A percentile compares a stretch with the other conserved stretches of the same genome.
These are phyloP conservation scores for Metschnikowia rubicola DNA, from an alignment of 805 yeast genomes.

Conservation along the genomic window DNA sequence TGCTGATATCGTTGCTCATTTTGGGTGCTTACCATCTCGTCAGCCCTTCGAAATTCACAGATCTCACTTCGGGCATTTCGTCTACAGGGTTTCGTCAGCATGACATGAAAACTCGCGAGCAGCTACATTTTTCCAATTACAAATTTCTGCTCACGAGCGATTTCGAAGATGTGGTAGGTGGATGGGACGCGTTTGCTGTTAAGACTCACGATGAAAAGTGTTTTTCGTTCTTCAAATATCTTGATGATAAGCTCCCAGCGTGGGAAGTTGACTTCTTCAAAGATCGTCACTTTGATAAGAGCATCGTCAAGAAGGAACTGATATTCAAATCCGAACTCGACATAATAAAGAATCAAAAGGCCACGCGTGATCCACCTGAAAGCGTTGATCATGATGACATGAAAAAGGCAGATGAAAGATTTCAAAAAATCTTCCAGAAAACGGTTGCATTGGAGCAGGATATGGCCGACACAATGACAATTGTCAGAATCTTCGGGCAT, in stretches of 20 bases:
- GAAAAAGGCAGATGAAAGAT: not conserved
- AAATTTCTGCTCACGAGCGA: slow-evolving; percentile 9
- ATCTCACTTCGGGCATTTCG: not conserved
- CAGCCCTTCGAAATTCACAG: not conserved
- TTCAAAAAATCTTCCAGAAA: not conserved
- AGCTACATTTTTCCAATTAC: slow-evolving; percentile 14
- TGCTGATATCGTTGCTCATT: slow-evolving; percentile 2
- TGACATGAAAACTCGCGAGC: slow-evolving; percentile 7
- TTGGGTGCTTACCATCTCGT: slow-evolving; percentile 5
- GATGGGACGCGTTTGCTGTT: slow-evolving; percentile 13
- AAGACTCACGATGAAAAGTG: slow-evolving; percentile 10
- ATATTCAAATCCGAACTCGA: slow-evolving; percentile 4
- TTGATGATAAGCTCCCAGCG: slow-evolving; percentile 11
- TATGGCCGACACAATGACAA: slow-evolving; percentile 19
- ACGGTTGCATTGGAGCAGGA: slow-evolving; percentile 10
- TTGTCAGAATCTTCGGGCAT: slow-evolving; percentile 15
- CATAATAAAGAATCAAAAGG: slow-evolving; percentile 2
- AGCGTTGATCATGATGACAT: slow-evolving; percentile 6
- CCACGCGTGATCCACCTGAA: not conserved
- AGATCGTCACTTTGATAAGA: slow-evolving; percentile 10
- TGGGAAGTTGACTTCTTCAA: slow-evolving; percentile 10
- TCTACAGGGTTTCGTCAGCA: slow-evolving; percentile 1
- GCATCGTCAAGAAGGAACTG: slow-evolving; percentile 8
- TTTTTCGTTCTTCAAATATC: slow-evolving; percentile 7
- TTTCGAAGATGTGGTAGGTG: slow-evolving; percentile 6